A percentile compares a stretch with the other conserved stretches of the same genome.
phyloP scores from a whole-genome alignment of 2,329 filamentous ascomycete species.

The Curvularia sp. region DNA sequence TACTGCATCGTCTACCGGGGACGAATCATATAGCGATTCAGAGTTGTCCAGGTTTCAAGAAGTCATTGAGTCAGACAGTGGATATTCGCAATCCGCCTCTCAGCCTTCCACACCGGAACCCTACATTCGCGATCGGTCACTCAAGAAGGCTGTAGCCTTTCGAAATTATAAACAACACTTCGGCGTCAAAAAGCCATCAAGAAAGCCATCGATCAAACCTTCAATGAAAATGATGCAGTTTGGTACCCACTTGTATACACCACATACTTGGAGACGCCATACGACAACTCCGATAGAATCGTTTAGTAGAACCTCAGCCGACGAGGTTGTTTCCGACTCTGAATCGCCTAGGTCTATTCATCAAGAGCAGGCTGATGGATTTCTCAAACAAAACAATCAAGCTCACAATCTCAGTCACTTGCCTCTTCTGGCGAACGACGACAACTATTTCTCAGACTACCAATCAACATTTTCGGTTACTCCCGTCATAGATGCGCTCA shows the following conservation, averaged over 20 bases:
- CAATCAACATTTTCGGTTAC: conserved; percentile 47
- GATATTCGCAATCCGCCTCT: conserved; percentile 37
- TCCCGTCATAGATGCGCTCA: conserved; percentile 35
- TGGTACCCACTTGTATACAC: conserved; percentile 54
- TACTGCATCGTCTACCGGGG: conserved; percentile 39
- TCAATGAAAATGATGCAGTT: conserved; percentile 63
- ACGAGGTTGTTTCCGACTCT: conserved; percentile 37
- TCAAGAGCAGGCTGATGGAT: conserved; percentile 31
- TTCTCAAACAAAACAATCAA: conserved; percentile 28
- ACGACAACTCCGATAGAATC: conserved; percentile 55
- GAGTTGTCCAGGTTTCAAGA: conserved; percentile 44
- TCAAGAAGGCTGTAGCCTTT: conserved; percentile 39
- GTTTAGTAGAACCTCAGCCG: conserved; percentile 57
- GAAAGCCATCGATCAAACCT: conserved; percentile 26
- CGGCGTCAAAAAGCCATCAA: conserved; percentile 33
- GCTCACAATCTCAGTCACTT: conserved; percentile 35
- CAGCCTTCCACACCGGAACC: conserved; percentile 45
- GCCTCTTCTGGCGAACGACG: conserved; percentile 20
- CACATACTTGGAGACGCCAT: conserved; percentile 61
- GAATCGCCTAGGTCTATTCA: conserved; percentile 37
- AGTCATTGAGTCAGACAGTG: conserved; percentile 37
- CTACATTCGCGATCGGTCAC: conserved; percentile 23
- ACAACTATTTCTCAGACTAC: conserved; percentile 36
- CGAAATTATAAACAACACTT: conserved; percentile 29
- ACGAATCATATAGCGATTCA: conserved; percentile 41